Evolutionary conservation across 2,329 filamentous ascomycete genomes (phyloP).

Genomic region (Aaosphaeria arxii): DNA sequence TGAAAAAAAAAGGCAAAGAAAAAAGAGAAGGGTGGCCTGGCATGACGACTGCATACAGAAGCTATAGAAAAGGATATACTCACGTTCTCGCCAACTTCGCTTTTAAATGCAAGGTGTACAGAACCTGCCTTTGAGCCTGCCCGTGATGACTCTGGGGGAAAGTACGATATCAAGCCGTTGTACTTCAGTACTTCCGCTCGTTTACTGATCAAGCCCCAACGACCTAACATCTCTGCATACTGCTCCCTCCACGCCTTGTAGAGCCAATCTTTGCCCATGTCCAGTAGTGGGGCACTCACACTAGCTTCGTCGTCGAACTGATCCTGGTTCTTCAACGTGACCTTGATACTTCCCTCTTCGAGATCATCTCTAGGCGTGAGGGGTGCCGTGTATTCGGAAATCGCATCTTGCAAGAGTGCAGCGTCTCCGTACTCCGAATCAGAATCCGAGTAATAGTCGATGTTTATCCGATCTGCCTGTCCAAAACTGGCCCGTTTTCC

Average conservation of each 20-base stretch:
- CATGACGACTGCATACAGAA: not conserved
- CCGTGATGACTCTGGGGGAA: slow-evolving; percentile 18
- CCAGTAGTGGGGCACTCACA: slow-evolving; percentile 47
- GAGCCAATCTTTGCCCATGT: slow-evolving; percentile 46
- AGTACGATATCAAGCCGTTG: slow-evolving; percentile 42
- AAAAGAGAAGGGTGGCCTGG: not conserved
- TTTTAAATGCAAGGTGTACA: slow-evolving; percentile 20
- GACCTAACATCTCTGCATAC: slow-evolving; percentile 59
- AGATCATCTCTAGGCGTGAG: slow-evolving; percentile 13
- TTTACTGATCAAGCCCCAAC: slow-evolving; percentile 55
- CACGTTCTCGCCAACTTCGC: slow-evolving; percentile 5
- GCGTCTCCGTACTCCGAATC: slow-evolving; percentile 28
- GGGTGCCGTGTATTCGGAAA: slow-evolving; percentile 20
- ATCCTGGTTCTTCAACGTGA: slow-evolving; percentile 56
- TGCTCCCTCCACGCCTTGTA: slow-evolving; percentile 53
- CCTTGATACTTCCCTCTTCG: slow-evolving; percentile 36
- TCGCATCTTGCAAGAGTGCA: slow-evolving; percentile 11
- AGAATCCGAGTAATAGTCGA: slow-evolving; percentile 29
- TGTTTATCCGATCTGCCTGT: slow-evolving; percentile 26
- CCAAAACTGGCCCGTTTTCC: slow-evolving; percentile 38
- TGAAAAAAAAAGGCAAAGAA: not conserved
- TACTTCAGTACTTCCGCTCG: slow-evolving; percentile 59
- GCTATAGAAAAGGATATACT: not conserved
- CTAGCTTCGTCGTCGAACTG: slow-evolving; percentile 54
- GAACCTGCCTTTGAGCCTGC: slow-evolving; percentile 24